Evolutionary conservation across 1,139 yeast genomes (phyloP).

Genomic region (Debaryomycetaceae sp.): DNA sequence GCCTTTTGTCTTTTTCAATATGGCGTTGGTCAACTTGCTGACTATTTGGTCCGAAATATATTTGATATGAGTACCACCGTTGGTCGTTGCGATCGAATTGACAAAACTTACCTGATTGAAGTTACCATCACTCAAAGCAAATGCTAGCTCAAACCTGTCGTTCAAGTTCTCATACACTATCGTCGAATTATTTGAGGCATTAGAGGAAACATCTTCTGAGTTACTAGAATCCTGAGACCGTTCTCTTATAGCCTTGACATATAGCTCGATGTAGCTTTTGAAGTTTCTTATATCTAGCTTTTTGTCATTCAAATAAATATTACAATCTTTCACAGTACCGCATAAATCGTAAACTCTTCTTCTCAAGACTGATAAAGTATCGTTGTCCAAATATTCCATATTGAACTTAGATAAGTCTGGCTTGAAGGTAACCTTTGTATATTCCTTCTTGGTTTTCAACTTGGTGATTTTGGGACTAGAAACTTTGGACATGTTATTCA

Average conservation of each 20-base stretch:
- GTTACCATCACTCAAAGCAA: constrained; percentile 83
- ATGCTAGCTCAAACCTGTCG: constrained; percentile 91
- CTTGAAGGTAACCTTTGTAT: constrained; percentile 81
- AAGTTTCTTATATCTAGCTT: constrained; percentile 68
- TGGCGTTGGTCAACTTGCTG: constrained; percentile 58
- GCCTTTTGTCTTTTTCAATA: constrained; percentile 69
- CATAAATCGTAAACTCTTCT: constrained; percentile 96
- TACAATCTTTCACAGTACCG: constrained; percentile 88
- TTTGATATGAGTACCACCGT: constrained; percentile 96
- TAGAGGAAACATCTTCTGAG: constrained; percentile 16
- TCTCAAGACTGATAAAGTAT: constrained; percentile 76
- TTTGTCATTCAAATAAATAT: constrained; percentile 75
- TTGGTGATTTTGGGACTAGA: constrained; percentile 71
- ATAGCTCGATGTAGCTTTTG: constrained; percentile 86
- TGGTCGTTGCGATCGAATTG: constrained; percentile 94
- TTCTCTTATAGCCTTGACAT: constrained; percentile 63
- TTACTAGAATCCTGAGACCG: constrained; percentile 24
- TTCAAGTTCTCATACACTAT: constrained; percentile 74
- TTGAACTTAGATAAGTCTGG: constrained; percentile 86
- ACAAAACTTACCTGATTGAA: constrained; percentile 97
- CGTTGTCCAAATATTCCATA: constrained; percentile 80
- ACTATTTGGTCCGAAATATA: constrained; percentile 83
- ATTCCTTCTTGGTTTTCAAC: constrained; percentile 63
- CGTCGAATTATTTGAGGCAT: constrained; percentile 34
- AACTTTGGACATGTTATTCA: constrained; percentile 76